Evolutionary conservation across 176 grass and related monocot genomes (phyloP).

Genomic region (Lolium rigidum): DNA sequence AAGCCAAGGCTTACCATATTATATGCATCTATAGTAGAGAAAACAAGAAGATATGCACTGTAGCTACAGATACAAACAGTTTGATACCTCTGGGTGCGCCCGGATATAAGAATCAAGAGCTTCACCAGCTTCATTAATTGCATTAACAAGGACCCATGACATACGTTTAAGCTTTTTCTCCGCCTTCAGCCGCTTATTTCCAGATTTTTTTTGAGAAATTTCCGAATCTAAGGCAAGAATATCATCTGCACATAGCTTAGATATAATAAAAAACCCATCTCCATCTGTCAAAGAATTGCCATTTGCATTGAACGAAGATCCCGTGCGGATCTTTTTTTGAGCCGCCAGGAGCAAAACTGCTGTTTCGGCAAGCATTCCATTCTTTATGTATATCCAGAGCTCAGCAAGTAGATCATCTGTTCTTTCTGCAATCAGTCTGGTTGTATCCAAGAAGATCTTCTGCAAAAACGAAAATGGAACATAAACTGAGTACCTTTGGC

Average conservation of each 20-base stretch:
- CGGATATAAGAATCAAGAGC: slow-evolving; percentile 37
- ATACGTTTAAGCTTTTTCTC: slow-evolving; percentile 2
- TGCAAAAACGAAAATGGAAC: not conserved
- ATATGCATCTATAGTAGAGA: not conserved
- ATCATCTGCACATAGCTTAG: not conserved
- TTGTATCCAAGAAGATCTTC: slow-evolving; percentile 9
- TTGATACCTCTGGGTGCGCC: slow-evolving; percentile 23
- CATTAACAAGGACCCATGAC: not conserved
- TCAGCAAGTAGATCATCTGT: slow-evolving; percentile 17
- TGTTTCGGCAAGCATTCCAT: slow-evolving; percentile 11
- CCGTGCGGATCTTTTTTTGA: not conserved
- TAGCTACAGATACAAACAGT: not conserved
- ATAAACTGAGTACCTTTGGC: slow-evolving; percentile 4
- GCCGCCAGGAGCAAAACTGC: slow-evolving; percentile 10
- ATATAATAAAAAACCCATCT: not conserved
- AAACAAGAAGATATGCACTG: not conserved
- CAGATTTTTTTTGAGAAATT: not conserved
- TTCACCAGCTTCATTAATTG: slow-evolving; percentile 31
- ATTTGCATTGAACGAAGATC: not conserved
- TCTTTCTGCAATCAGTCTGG: slow-evolving; percentile 5
- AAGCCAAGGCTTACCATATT: not conserved
- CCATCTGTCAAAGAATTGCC: not conserved
- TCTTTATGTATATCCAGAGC: slow-evolving; percentile 1
- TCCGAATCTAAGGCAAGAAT: not conserved
- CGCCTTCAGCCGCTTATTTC: not conserved